Evolutionary conservation across 2,329 filamentous ascomycete genomes (phyloP), one percentile per base, ranked within the genome.

Genomic region (Colletotrichum liaoningense): DNA sequence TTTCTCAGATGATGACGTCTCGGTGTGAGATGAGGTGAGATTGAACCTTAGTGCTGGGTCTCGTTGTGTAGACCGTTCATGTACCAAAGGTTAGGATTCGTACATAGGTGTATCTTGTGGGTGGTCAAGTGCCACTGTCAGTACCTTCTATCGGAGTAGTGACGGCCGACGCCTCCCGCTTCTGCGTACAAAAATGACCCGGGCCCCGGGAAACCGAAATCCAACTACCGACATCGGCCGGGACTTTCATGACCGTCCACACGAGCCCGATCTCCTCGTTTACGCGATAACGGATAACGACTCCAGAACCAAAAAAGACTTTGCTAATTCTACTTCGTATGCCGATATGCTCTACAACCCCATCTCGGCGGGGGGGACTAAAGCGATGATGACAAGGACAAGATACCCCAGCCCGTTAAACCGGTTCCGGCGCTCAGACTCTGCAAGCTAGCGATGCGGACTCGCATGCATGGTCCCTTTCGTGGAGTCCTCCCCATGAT

Each of bases 401-500:
- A 46, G 57, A 55, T 38, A 68, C 28, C 22, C 57, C 42, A 38
- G 35, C 30, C 8, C 33, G 59, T 22, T 22, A 22, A 49, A 46
- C 24, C 59, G 12, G 52, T 63, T 56, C 42, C 42, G 42, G 42
- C 42, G 22, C 42, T 49, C 19, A 49, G 42, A 49, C 42, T 49
- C 42, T 49, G 19, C 33, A 12, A 56, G n/a, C 63, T 49, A 67
- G 63, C 46, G 46, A 62, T 28, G 26, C 28, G 59, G 30, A 52
- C 49, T 35, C 6, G n/a, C 60, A 63, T 35, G 46, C 60, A 54
- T 63, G 19, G 69, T 49, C 55, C 16, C 16, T 42, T 30, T 42
- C 58, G 69, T 57, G 64, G 64, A 38, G 69, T 33, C 56, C 46
- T 19, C 33, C 38, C 38, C 38, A 30, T 24, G 69, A 68, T 72